A percentile compares a stretch with the other conserved stretches of the same genome.
These are phyloP conservation scores for Yamadazyma takamatsuzukensis DNA, from an alignment of 805 yeast genomes.

Conservation along the genomic window DNA sequence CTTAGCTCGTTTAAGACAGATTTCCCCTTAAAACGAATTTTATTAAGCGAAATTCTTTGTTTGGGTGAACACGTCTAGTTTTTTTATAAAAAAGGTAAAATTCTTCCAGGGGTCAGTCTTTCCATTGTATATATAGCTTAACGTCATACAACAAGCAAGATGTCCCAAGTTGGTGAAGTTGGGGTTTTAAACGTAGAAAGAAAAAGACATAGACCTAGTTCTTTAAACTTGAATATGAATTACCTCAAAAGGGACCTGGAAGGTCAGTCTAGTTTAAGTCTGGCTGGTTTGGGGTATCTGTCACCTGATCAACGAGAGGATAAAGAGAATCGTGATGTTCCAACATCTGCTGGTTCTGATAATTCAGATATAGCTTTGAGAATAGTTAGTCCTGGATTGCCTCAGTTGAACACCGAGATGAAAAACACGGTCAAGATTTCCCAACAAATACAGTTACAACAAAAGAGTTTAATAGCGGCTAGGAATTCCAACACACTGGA, in stretches of 20 bases:
- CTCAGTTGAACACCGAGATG: conserved; percentile 28
- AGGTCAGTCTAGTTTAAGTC: background rate
- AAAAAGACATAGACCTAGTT: conserved; percentile 12
- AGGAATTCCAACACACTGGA: conserved; percentile 10
- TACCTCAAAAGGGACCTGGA: background rate
- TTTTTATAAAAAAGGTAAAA: too few species aligned
- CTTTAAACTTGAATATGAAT: conserved; percentile 10
- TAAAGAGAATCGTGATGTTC: background rate
- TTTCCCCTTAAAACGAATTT: too few species aligned
- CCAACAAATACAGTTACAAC: conserved; percentile 32
- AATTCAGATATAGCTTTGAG: conserved; percentile 26
- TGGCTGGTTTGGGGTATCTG: background rate
- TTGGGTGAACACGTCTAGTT: too few species aligned
- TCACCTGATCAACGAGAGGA: background rate
- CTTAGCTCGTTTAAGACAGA: too few species aligned
- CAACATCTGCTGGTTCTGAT: conserved; percentile 5
- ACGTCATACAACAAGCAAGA: too few species aligned
- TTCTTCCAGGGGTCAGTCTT: too few species aligned
- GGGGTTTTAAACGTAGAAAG: conserved; percentile 2
- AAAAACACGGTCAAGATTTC: conserved; percentile 27
- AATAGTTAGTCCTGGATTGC: conserved; percentile 33
- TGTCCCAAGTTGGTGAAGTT: conserved; percentile 12
- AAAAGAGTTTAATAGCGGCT: conserved; percentile 27
- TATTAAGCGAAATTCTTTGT: too few species aligned
- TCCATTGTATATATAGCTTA: too few species aligned